Conservation (phyloP, 345 rosid species). For the Citrus inodora region DNA sequence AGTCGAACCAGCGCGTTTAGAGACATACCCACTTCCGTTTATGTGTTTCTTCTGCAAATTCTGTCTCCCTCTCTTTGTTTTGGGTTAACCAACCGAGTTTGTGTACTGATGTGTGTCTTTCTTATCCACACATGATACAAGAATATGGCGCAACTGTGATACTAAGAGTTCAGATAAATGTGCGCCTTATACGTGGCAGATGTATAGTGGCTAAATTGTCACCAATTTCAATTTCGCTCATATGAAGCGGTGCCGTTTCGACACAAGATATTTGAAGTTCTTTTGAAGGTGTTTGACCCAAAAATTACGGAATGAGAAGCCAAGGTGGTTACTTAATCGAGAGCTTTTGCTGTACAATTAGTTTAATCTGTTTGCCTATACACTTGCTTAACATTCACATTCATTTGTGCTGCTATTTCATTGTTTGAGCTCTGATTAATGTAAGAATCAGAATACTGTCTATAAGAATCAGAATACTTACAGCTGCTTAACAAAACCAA, state of each 20-base stretch:
- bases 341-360: too few relatives aligned
- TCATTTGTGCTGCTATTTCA: neutral
- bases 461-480: neutral
- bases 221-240: neutral
- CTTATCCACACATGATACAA: conserved; percentile 27
- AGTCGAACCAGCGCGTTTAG: conserved; percentile 62
- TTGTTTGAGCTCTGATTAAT: too few relatives aligned
- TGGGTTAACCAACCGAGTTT: too few relatives aligned
- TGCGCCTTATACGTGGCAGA: conserved; percentile 35
- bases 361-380: too few relatives aligned
- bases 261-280: neutral
- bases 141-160: neutral
- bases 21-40: conserved; percentile 76
- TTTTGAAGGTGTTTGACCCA: too few relatives aligned
- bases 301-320: too few relatives aligned
- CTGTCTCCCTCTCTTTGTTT: neutral
- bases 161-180: neutral
- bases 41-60: neutral
- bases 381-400: neutral
- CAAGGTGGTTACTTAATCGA: too few relatives aligned
- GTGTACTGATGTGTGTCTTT: neutral
- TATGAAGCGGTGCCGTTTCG: neutral
- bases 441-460: neutral
- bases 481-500: neutral
- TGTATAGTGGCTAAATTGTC: neutral